Evolutionary conservation across 2,329 filamentous ascomycete species (phyloP), one percentile per base, ranked within the genome.

Genomic region (Fonsecaea nubica): DNA sequence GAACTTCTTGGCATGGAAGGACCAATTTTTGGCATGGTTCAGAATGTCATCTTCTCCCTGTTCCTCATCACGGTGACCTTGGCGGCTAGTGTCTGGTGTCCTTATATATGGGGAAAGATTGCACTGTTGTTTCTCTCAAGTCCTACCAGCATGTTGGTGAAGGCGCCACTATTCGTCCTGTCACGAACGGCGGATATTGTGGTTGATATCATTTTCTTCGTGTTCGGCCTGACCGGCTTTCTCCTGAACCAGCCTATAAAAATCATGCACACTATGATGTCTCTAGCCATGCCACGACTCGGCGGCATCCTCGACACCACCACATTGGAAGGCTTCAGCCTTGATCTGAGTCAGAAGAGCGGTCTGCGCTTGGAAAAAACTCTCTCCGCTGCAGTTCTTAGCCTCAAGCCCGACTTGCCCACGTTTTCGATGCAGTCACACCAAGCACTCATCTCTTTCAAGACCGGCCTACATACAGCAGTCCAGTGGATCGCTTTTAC

Each of bases 1-100:
- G 95, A 99, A 77, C 86, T 99, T 15, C 90, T 99, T 66, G 95
- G 95, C 42, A 96, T 99, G 91, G 92, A 96, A 74, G 95, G 95
- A 0, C 95, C 95, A 0, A 84, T 99, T 2, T 90, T 90, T 13
- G 93, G 92, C 2, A 85, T 99, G 5, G 88, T 98, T 72, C 95
- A 99, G 75, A 99, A 99, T 72, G 93, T 92, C 63, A 89, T 97
- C 15, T 99, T 99, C 78, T 97, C 94, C 76, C 90, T 91, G 7
- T 90, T 98, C 54, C 84, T 99, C 33, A 92, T 99, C 13, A 91
- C 92, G 0, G 87, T 94, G 59, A 96, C 93, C 13, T 88, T 99
- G 50, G 90, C 92, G 60, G 82, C 91, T 65, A 94, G 93, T 59
- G 88, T 98, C 53, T 97, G 95, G 81, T 80, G 97, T 59, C 95